phyloP scores from a whole-genome alignment of 2,329 filamentous ascomycete genomes.

The Penicillium sp. region DNA sequence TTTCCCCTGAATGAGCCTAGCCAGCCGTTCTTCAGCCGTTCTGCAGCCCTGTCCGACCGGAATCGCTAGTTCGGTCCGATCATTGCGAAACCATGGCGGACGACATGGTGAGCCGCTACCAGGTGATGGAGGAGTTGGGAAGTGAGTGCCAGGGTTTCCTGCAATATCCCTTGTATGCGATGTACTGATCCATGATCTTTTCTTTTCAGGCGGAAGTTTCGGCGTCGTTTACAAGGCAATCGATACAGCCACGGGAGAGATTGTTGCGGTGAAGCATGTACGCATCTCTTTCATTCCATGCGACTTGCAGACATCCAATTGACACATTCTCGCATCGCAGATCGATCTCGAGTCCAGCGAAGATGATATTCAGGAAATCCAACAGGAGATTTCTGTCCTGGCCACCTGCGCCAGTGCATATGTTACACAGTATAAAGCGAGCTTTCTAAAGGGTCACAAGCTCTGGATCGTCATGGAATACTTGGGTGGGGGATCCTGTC shows the following conservation, averaged over 20 bases:
- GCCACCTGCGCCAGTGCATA: slow-evolving; percentile 91
- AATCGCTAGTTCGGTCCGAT: slow-evolving; percentile 15
- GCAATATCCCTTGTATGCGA: slow-evolving; percentile 3
- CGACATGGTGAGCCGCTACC: slow-evolving; percentile 75
- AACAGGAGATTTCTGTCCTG: slow-evolving; percentile 91
- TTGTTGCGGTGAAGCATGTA: slow-evolving; percentile 95
- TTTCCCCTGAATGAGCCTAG: slow-evolving; percentile 14
- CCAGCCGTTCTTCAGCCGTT: slow-evolving; percentile 4
- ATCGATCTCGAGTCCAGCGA: slow-evolving; percentile 98
- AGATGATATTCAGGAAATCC: slow-evolving; percentile 96
- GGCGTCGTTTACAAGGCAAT: slow-evolving; percentile 96
- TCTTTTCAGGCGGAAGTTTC: slow-evolving; percentile 74
- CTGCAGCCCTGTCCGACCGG: slow-evolving; percentile 17
- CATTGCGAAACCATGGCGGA: slow-evolving; percentile 36
- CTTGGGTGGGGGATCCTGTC: slow-evolving; percentile 86
- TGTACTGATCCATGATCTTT: slow-evolving; percentile 18
- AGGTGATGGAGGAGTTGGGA: slow-evolving; percentile 92
- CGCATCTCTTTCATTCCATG: slow-evolving; percentile 28
- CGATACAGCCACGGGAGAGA: slow-evolving; percentile 81
- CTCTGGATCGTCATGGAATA: slow-evolving; percentile 99
- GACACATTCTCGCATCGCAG: slow-evolving; percentile 44
- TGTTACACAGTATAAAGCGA: slow-evolving; percentile 94
- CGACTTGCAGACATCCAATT: slow-evolving; percentile 5
- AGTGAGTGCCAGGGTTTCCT: slow-evolving; percentile 55
- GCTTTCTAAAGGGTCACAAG: slow-evolving; percentile 92